Conservation (phyloP, 2,329 filamentous ascomycete species). For the Ustilaginoidea virens region DNA sequence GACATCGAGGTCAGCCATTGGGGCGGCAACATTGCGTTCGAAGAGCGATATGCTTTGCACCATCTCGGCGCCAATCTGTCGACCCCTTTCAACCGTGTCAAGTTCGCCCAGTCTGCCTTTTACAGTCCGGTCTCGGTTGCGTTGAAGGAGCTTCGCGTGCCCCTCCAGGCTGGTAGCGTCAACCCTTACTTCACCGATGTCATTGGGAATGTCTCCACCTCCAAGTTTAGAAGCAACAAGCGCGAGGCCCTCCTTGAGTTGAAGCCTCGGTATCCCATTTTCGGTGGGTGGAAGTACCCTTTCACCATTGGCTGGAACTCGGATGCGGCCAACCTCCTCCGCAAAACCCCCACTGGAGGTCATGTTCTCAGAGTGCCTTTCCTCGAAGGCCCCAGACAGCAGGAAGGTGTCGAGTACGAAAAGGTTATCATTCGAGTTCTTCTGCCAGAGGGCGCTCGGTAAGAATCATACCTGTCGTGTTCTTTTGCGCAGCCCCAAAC, state of each 20-base stretch:
- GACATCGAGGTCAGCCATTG: slow-evolving; percentile 95
- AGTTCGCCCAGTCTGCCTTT: slow-evolving; percentile 59
- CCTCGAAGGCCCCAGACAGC: slow-evolving; percentile 76
- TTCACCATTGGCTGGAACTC: slow-evolving; percentile 96
- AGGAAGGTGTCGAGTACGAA: slow-evolving; percentile 76
- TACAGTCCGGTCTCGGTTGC: slow-evolving; percentile 65
- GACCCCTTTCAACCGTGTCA: slow-evolving; percentile 58
- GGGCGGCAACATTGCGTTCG: slow-evolving; percentile 91
- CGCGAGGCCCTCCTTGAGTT: slow-evolving; percentile 75
- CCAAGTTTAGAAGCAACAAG: slow-evolving; percentile 62
- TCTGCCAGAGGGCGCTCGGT: slow-evolving; percentile 81
- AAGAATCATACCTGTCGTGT: no score
- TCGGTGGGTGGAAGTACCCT: slow-evolving; percentile 95
- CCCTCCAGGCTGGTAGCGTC: slow-evolving; percentile 61
- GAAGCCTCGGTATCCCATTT: slow-evolving; percentile 89
- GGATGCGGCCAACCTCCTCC: slow-evolving; percentile 61
- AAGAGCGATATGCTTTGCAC: slow-evolving; percentile 80
- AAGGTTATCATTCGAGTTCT: slow-evolving; percentile 67
- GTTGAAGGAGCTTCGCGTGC: slow-evolving; percentile 67
- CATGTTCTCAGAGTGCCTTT: slow-evolving; percentile 86
- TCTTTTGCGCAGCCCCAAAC: no score
- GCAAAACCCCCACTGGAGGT: slow-evolving; percentile 47
- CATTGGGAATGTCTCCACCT: slow-evolving; percentile 94
- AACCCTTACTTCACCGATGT: slow-evolving; percentile 93
- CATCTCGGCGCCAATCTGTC: slow-evolving; percentile 73